Evolutionary conservation across 805 yeast genomes (phyloP).

Genomic region (Allodekkera sacchari): DNA sequence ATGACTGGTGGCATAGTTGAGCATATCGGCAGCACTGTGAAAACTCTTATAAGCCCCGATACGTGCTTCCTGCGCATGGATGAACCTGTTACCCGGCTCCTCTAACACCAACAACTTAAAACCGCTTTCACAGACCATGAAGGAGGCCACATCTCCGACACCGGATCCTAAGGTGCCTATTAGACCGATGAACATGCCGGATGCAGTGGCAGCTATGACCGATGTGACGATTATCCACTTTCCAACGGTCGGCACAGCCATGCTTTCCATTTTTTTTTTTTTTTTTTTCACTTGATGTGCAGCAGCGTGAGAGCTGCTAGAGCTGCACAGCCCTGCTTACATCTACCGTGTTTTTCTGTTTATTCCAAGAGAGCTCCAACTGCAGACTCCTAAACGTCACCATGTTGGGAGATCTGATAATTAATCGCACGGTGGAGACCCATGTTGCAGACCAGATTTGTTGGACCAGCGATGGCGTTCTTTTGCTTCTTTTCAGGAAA

Average conservation of each 20-base stretch:
- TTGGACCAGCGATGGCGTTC: constrained; percentile 10
- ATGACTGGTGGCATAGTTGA: constrained; percentile 53
- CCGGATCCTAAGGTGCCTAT: constrained; percentile 67
- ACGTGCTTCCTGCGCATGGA: no score
- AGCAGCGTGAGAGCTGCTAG: no score
- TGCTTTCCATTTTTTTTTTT: not conserved
- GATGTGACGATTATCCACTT: not conserved
- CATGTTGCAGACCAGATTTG: constrained; percentile 3
- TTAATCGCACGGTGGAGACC: constrained; percentile 1
- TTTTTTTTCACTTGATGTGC: not conserved
- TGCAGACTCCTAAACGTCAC: not conserved
- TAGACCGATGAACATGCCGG: constrained; percentile 59
- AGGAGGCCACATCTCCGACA: constrained; percentile 50
- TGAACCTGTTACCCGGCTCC: constrained; percentile 2
- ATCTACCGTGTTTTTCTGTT: no score
- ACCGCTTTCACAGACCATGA: constrained; percentile 40
- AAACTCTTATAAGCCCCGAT: constrained; percentile 3
- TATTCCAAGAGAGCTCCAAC: constrained; percentile 3
- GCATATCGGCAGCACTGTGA: constrained; percentile 31
- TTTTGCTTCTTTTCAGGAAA: constrained; percentile 6
- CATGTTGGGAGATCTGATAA: not conserved
- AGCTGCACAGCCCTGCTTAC: no score
- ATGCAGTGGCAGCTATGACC: not conserved
- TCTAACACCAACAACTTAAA: constrained; percentile 28
- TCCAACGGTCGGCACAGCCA: not conserved